Evolutionary conservation across 202 grass and related monocot genomes (phyloP).

Genomic region (Dendrocalamus latiflorus): DNA sequence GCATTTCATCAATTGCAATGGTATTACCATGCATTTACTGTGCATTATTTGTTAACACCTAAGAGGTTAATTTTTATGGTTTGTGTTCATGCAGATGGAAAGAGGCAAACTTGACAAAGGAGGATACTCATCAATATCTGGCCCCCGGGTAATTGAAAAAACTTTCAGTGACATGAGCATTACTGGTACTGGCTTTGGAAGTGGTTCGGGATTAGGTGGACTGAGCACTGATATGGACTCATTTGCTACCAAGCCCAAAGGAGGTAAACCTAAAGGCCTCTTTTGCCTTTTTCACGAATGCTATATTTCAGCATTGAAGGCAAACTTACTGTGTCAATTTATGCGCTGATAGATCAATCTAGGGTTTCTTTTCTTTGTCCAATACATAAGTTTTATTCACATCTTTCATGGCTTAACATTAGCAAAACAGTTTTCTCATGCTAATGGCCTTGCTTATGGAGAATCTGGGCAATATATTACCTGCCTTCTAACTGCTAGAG

Average conservation of each 20-base stretch:
- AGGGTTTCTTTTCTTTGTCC: too few relatives aligned
- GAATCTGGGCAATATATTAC: background rate
- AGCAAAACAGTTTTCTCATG: background rate
- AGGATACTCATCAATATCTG: slow-evolving; percentile 74
- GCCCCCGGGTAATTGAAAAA: slow-evolving; percentile 60
- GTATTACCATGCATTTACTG: background rate
- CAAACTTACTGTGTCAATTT: background rate
- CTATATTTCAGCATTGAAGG: background rate
- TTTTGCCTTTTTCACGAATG: background rate
- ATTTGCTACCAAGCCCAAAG: slow-evolving; percentile 66
- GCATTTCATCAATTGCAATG: slow-evolving; percentile 12
- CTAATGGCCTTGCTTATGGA: background rate
- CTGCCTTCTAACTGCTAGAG: background rate
- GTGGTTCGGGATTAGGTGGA: slow-evolving; percentile 62
- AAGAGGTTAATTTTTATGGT: background rate
- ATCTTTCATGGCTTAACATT: background rate
- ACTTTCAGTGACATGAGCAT: slow-evolving; percentile 67
- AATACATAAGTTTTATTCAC: background rate
- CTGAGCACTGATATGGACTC: slow-evolving; percentile 50
- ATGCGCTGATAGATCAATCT: background rate
- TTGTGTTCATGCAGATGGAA: slow-evolving; percentile 55
- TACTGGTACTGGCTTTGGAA: slow-evolving; percentile 63
- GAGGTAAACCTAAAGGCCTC: background rate
- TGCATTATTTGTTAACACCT: background rate
- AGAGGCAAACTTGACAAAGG: slow-evolving; percentile 80